phyloP scores from a whole-genome alignment of 2,329 filamentous ascomycete species.

The Talaromyces sp. region DNA sequence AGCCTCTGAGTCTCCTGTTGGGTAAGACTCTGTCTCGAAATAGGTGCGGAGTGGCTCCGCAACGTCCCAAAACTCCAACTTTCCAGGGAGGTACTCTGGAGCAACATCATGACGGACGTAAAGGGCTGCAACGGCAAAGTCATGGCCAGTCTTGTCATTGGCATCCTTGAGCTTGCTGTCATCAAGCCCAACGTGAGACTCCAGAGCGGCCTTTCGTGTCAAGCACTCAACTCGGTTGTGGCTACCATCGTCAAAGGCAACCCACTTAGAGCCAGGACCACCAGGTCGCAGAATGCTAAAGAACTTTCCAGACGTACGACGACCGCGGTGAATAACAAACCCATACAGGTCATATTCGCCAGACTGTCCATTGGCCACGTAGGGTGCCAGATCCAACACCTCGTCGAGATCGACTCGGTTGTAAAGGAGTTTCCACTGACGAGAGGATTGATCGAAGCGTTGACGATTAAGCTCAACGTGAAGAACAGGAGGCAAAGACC shows the following conservation, averaged over 20 bases:
- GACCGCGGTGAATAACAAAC: slow-evolving; percentile 60
- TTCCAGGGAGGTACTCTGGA: slow-evolving; percentile 41
- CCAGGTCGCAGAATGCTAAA: slow-evolving; percentile 60
- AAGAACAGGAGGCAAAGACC: slow-evolving; percentile 51
- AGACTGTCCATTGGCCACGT: slow-evolving; percentile 34
- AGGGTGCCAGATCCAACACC: slow-evolving; percentile 47
- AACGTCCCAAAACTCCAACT: slow-evolving; percentile 50
- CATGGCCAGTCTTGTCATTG: slow-evolving; percentile 44
- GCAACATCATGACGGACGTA: slow-evolving; percentile 56
- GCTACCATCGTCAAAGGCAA: slow-evolving; percentile 57
- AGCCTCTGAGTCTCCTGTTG: slow-evolving; percentile 18
- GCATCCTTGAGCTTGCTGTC: slow-evolving; percentile 40
- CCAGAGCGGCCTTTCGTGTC: slow-evolving; percentile 56
- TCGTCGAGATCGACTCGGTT: slow-evolving; percentile 59
- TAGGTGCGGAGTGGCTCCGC: slow-evolving; percentile 43
- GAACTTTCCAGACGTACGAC: slow-evolving; percentile 58
- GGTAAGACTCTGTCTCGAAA: slow-evolving; percentile 34
- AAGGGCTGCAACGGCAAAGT: slow-evolving; percentile 56
- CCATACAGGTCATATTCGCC: slow-evolving; percentile 58
- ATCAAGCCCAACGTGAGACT: slow-evolving; percentile 51
- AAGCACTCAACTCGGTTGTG: slow-evolving; percentile 58
- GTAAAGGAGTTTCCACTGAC: slow-evolving; percentile 58
- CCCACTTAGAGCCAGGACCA: slow-evolving; percentile 58
- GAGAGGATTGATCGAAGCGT: slow-evolving; percentile 52
- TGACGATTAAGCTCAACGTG: slow-evolving; percentile 60